These are phyloP conservation scores for Ganoderma boninense DNA, from an alignment of 1,284 basidiomycete genomes.

Conservation along the genomic window DNA sequence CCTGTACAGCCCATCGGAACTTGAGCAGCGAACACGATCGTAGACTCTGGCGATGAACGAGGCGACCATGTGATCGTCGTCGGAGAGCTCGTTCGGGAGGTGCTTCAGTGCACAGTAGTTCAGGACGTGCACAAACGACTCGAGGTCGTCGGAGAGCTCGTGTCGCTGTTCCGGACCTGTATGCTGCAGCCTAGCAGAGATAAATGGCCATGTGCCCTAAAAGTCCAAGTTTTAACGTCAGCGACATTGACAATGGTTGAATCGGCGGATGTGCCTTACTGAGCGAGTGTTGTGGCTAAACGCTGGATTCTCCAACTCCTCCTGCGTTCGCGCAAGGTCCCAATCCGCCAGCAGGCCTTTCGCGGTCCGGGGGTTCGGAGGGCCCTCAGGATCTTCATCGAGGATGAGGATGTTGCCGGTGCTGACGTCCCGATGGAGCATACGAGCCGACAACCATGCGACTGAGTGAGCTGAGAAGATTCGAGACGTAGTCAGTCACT, in stretches of 20 bases:
- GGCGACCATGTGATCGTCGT: neutral
- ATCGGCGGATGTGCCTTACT: neutral
- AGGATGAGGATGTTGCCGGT: too few relatives aligned
- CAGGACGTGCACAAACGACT: slow-evolving; percentile 16
- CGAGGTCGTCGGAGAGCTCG: slow-evolving; percentile 19
- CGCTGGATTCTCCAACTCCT: neutral
- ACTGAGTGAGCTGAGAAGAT: too few relatives aligned
- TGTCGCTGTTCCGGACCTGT: slow-evolving; percentile 3
- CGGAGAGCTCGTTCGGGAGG: neutral
- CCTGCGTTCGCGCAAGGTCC: too few relatives aligned
- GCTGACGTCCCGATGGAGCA: too few relatives aligned
- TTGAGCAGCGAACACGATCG: too few relatives aligned
- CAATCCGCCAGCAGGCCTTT: too few relatives aligned
- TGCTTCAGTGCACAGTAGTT: slow-evolving; percentile 13
- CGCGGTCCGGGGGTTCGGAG: too few relatives aligned
- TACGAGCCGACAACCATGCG: too few relatives aligned
- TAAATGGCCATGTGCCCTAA: slow-evolving; percentile 23
- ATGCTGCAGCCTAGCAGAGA: slow-evolving; percentile 10
- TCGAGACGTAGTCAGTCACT: too few relatives aligned
- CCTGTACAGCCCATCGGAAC: too few relatives aligned
- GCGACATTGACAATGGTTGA: neutral
- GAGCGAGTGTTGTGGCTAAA: neutral
- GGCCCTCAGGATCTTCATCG: too few relatives aligned
- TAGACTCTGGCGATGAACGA: neutral
- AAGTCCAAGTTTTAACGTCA: too few relatives aligned